phyloP scores from a whole-genome alignment of 2,329 filamentous ascomycete genomes.

The Raffaelea arxii region DNA sequence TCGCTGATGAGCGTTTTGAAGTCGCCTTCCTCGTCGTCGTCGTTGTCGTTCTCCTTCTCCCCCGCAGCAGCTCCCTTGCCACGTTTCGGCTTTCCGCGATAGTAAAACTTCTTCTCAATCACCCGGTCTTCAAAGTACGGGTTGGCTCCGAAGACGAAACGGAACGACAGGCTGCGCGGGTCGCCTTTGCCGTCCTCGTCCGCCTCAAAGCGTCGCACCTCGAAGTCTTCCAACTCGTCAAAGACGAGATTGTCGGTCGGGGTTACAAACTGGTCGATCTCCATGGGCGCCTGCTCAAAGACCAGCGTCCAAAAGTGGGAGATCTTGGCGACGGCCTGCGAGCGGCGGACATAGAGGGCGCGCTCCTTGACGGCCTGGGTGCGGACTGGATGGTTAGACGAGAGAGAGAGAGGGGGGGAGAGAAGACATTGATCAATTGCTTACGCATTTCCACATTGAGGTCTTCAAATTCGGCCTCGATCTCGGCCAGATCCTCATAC shows the following conservation, averaged over 20 bases:
- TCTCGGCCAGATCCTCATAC: slow-evolving; percentile 67
- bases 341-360: slow-evolving; percentile 68
- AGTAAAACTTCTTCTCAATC: slow-evolving; percentile 89
- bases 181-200: slow-evolving; percentile 52
- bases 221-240: slow-evolving; percentile 56
- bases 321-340: slow-evolving; percentile 60
- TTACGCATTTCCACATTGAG: slow-evolving; percentile 74
- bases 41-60: neutral
- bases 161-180: slow-evolving; percentile 69
- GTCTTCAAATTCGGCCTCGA: slow-evolving; percentile 79
- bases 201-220: slow-evolving; percentile 74
- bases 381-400: slow-evolving; percentile 1
- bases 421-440: slow-evolving; percentile 23
- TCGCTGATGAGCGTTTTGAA: slow-evolving; percentile 80
- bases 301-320: slow-evolving; percentile 93
- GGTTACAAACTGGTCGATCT: slow-evolving; percentile 83
- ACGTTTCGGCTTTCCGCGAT: slow-evolving; percentile 34
- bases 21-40: neutral
- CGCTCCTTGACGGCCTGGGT: slow-evolving; percentile 57
- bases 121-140: slow-evolving; percentile 69
- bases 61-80: neutral
- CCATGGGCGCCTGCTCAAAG: slow-evolving; percentile 73
- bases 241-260: slow-evolving; percentile 69
- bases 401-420: neutral
- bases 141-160: slow-evolving; percentile 72